Evolutionary conservation across 306 rosid genomes (phyloP), one percentile per base, ranked within the genome.

Genomic region (Castanea sativa): DNA sequence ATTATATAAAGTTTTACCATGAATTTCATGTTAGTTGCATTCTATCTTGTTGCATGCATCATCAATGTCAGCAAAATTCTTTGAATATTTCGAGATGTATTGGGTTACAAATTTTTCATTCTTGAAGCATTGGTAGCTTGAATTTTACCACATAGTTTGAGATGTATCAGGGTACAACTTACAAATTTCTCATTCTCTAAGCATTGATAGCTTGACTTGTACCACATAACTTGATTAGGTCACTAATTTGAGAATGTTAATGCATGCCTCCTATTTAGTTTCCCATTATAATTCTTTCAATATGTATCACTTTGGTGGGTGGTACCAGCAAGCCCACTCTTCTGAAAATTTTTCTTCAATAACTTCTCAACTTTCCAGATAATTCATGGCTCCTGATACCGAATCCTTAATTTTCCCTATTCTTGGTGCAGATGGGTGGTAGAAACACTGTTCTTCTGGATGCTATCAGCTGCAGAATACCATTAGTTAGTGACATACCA

Each of bases 381-480:
- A 56, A 35, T 73, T 59, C 69, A 0, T 49, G 65, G 19, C 69
- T 49, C 12, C 41, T 18, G 25, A 63, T 55, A 9, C 25, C 23
- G 63, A n/a, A 61, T 70, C 52, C 74, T 76, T 53, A 67, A 45
- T 32, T 60, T 81, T 77, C 2, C 70, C 18, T 3, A 12, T 69
- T 76, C 72, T 30, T 79, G 52, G 55, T 83, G 82, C 92, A 94
- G 99, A 92, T 94, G 99, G 98, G 98, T 71, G 98, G 98, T 71
- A 88, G 97, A 89, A 93, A 93, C 80, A 93, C 98, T 20, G 98
- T 93, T 83, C 98, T 93, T 81, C 86, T 93, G 72, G 98, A 93
- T 73, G 98, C 98, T 69, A 84, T 93, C 43, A 93, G 98, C 92
- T 91, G 95, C 88, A 91, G 92, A 85, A 93, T 93, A 82, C 98